Base-by-base conservation (phyloP, 441 rosid species). In the Corymbia citriodora region DNA sequence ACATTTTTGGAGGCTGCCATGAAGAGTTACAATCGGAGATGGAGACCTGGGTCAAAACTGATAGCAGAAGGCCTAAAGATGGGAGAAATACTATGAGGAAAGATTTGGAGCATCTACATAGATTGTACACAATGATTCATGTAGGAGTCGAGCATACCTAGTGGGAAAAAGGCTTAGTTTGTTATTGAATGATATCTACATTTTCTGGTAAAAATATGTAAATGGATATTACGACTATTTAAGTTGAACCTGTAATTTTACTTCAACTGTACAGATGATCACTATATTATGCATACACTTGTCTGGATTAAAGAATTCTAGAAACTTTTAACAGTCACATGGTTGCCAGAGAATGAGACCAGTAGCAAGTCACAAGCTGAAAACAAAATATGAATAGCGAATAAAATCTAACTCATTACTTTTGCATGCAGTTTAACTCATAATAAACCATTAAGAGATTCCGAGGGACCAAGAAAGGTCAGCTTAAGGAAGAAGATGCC, bases 401-500 rank as follows among this genome's bases (percentile, higher is more conserved):
- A 59, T 72, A 65, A 2, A 74, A 72, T 72, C 82, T 23, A 74
- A 89, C 59, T 87, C 55, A 65, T 55, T 57, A 40, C 29, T 48
- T 79, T 45, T 79, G 52, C 85, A 13, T 79, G 85, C n/a, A 89
- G 89, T 74, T 89, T 89, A 23, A 54, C 33, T 87, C 48, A 82
- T 68, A 55, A 88, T 40, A 33, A 53, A 87, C 88, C 74, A 57
- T 49, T 52, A 55, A 57, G 65, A 74, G 40, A 52, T 89, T 87
- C n/a, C 0, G n/a, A 55, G 61, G 87, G 83, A 59, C 87, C 61
- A 63, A 63, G 90, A 88, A 61, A 54, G 87, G 55, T 91, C 90
- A 83, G 92, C 90, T 88, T 54, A 90, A 83, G 50, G 89, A 90
- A 92, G 23, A 89, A 88, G 87, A 74, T 85, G 94, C 91, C 86